These are phyloP conservation scores for Leccinum boreale DNA, from an alignment of 768 basidiomycete genomes.

Conservation along the genomic window DNA sequence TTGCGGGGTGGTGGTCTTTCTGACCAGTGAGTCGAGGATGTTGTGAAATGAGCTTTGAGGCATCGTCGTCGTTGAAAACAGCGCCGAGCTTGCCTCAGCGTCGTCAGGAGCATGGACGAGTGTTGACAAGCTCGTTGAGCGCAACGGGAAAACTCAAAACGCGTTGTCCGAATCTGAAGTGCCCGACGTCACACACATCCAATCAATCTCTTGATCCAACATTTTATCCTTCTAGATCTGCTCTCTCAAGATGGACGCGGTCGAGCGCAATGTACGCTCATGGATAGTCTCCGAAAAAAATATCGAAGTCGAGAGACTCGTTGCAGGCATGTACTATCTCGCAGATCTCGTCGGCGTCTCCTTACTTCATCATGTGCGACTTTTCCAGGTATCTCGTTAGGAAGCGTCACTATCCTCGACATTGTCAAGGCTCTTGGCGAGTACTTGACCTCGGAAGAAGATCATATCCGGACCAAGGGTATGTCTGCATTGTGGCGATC, in stretches of 20 bases:
- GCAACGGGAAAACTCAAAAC: constrained; percentile 4
- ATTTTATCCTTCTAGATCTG: neutral
- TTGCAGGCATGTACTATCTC: constrained; percentile 47
- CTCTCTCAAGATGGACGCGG: constrained; percentile 35
- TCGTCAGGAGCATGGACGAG: constrained; percentile 20
- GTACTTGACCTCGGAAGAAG: constrained; percentile 86
- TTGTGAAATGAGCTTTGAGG: constrained; percentile 25
- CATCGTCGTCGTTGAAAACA: constrained; percentile 21
- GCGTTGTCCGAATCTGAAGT: neutral
- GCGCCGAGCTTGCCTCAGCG: constrained; percentile 15
- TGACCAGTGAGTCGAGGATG: constrained; percentile 14
- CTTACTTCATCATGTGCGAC: neutral
- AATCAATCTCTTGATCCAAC: neutral
- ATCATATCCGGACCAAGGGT: constrained; percentile 78
- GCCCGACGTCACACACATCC: constrained; percentile 2
- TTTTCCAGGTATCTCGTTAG: constrained; percentile 29
- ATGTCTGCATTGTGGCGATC: constrained; percentile 2
- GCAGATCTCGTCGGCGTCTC: neutral
- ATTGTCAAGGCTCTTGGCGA: constrained; percentile 86
- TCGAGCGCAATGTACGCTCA: constrained; percentile 58
- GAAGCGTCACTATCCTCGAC: constrained; percentile 57
- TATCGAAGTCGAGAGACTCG: constrained; percentile 54
- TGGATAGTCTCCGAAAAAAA: constrained; percentile 69
- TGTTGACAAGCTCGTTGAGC: neutral
- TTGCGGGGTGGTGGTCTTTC: constrained; percentile 12